Conservation (phyloP, 257 asterid genomes). For the Nicotiana undulata region DNA sequence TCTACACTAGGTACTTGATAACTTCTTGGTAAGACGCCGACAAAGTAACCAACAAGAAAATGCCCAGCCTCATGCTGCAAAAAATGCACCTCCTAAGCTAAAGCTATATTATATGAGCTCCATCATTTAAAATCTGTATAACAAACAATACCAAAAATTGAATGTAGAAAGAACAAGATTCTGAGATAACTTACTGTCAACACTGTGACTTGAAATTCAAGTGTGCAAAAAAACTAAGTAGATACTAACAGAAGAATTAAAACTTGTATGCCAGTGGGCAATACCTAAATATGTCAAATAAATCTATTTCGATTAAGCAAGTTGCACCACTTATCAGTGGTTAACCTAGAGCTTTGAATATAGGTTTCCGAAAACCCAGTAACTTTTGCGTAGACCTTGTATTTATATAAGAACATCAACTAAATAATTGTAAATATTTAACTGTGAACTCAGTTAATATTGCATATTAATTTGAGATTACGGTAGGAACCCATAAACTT, state of each 20-base stretch:
- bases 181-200: neutral
- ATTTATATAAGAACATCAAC: too few relatives aligned
- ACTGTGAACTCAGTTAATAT: too few relatives aligned
- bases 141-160: neutral
- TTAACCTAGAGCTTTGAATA: too few relatives aligned
- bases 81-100: neutral
- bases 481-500: too few relatives aligned
- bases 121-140: neutral
- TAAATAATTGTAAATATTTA: too few relatives aligned
- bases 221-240: neutral
- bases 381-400: too few relatives aligned
- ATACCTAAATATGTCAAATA: neutral
- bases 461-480: too few relatives aligned
- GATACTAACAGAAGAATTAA: neutral
- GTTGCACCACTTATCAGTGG: neutral
- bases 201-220: too few relatives aligned
- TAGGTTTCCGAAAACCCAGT: too few relatives aligned
- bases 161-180: neutral
- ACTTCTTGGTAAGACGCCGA: constrained; percentile 59
- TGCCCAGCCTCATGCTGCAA: constrained; percentile 83
- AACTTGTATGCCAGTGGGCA: neutral
- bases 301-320: neutral
- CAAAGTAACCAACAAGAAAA: constrained; percentile 61
- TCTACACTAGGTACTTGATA: constrained; percentile 49
- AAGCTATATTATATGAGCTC: neutral